These are phyloP conservation scores for Mycena citricolor DNA, from an alignment of 1,284 basidiomycete genomes.

Conservation along the genomic window DNA sequence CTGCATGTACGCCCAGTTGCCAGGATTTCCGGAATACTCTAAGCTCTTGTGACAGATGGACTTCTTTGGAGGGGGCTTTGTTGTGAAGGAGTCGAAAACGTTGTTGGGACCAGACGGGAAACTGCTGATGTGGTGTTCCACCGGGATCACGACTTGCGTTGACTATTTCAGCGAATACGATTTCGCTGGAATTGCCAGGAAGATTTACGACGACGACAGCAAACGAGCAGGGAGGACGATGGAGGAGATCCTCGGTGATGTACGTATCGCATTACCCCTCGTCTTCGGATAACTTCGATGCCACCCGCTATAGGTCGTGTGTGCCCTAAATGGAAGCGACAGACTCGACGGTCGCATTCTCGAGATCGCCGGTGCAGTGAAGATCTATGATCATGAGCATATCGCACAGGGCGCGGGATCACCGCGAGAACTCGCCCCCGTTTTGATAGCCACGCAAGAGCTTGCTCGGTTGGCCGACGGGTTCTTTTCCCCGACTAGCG, in stretches of 20 bases:
- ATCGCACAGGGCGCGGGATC: constrained; percentile 1
- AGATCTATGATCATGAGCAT: constrained; percentile 11
- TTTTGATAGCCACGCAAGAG: background rate
- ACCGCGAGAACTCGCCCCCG: background rate
- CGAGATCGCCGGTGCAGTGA: background rate
- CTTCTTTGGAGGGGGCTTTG: constrained; percentile 1
- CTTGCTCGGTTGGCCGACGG: constrained; percentile 1
- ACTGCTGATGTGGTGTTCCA: constrained; percentile 3
- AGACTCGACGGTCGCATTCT: background rate
- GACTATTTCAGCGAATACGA: constrained; percentile 4
- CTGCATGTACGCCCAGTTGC: constrained; percentile 2
- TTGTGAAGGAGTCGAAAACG: constrained; percentile 7
- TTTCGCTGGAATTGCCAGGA: constrained; percentile 1
- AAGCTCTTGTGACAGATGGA: constrained; percentile 5
- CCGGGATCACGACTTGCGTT: background rate
- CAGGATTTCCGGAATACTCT: background rate
- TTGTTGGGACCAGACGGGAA: constrained; percentile 8
- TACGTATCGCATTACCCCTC: background rate
- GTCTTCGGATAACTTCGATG: background rate
- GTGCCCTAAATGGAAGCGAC: constrained; percentile 7
- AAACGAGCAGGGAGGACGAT: background rate
- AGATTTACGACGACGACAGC: constrained; percentile 6
- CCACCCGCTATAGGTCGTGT: no score
- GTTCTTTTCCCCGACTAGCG: background rate
- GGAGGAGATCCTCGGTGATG: constrained; percentile 4